A percentile compares a stretch with the other conserved stretches of the same genome.
phyloP scores from a whole-genome alignment of 179 eudicot genomes.

The Dionaea muscipula region DNA sequence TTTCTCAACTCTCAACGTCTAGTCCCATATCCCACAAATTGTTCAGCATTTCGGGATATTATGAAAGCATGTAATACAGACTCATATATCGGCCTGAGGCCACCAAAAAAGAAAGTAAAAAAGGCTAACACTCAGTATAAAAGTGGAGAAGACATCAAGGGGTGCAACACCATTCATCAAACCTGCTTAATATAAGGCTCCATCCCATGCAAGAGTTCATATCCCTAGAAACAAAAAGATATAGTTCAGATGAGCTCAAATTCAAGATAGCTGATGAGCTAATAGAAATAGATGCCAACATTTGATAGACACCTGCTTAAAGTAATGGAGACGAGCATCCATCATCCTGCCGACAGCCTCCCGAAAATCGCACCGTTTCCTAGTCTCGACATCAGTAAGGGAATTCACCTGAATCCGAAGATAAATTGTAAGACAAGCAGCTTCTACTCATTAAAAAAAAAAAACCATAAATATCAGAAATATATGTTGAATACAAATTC shows the following conservation, averaged over 20 bases:
- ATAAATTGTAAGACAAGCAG: not conserved
- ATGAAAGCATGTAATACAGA: too few relatives aligned
- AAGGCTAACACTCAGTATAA: too few relatives aligned
- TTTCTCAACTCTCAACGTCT: too few relatives aligned
- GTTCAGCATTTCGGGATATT: too few relatives aligned
- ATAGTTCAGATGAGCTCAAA: conserved; percentile 4
- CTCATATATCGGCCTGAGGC: too few relatives aligned
- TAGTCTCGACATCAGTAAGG: conserved; percentile 69
- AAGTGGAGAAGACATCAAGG: too few relatives aligned
- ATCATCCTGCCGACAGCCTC: conserved; percentile 75
- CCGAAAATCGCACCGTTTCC: conserved; percentile 72
- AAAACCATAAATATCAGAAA: too few relatives aligned
- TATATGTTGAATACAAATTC: too few relatives aligned
- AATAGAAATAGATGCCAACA: conserved; percentile 5
- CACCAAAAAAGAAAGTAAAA: too few relatives aligned
- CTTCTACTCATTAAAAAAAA: too few relatives aligned
- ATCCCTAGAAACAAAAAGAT: conserved; percentile 45
- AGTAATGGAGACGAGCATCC: conserved; percentile 88
- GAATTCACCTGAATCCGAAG: conserved; percentile 43
- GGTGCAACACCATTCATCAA: too few relatives aligned
- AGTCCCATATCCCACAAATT: too few relatives aligned
- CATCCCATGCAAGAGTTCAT: conserved; percentile 77
- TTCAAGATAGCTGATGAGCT: conserved; percentile 4
- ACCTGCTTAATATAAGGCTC: conserved; percentile 92
- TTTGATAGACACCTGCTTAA: conserved; percentile 54